A percentile compares a stretch with the other conserved stretches of the same genome.
Conservation (phyloP, 2,329 filamentous ascomycete species). For the Talaromyces sp. region DNA sequence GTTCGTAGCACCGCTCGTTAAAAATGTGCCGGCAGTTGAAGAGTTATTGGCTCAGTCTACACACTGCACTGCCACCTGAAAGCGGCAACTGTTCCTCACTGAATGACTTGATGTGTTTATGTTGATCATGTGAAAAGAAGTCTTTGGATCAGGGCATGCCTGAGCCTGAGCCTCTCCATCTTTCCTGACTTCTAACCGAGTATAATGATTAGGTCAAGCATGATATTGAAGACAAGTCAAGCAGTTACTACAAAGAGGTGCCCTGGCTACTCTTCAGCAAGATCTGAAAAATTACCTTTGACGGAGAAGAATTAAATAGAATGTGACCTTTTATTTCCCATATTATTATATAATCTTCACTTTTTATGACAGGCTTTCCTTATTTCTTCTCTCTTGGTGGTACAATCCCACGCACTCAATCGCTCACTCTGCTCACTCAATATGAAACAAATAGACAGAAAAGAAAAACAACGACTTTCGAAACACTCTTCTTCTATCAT, state of each 20-base stretch:
- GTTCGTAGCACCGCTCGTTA: neutral
- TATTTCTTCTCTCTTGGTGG: conserved; percentile 1
- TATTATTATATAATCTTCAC: conserved; percentile 9
- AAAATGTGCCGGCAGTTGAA: neutral
- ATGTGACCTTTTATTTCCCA: conserved; percentile 3
- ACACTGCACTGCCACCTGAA: neutral
- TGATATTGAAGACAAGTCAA: neutral
- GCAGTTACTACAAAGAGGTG: neutral
- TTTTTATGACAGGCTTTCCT: conserved; percentile 4
- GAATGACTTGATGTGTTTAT: neutral
- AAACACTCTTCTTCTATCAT: conserved; percentile 2
- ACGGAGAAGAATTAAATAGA: neutral
- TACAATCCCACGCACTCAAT: neutral
- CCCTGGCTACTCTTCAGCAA: neutral
- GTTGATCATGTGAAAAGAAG: neutral
- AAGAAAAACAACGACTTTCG: neutral
- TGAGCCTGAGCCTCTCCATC: neutral
- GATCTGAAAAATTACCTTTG: neutral
- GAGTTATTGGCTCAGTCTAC: neutral
- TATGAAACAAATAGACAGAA: neutral
- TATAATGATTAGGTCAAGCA: too few species aligned
- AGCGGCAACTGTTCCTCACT: neutral
- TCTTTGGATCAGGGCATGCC: neutral
- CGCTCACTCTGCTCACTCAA: neutral
- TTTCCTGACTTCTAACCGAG: neutral